Evolutionary conservation across 2,329 filamentous ascomycete genomes (phyloP).

Genomic region (Calycina herbarum): DNA sequence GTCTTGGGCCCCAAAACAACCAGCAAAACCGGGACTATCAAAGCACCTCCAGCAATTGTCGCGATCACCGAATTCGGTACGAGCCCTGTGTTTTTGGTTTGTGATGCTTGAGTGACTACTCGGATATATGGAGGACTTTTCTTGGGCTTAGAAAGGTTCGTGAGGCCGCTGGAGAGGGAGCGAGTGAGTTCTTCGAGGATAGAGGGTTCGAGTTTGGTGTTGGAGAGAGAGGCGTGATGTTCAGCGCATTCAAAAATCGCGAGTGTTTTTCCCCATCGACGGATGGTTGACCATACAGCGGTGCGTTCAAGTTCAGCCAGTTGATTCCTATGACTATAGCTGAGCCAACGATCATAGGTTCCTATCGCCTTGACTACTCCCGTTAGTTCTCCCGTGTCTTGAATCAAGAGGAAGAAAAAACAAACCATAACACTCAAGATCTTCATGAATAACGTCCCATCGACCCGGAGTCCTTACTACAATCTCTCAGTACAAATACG

Average conservation of each 20-base stretch:
- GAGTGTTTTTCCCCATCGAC: conserved; percentile 19
- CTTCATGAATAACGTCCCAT: conserved; percentile 22
- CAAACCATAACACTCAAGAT: conserved; percentile 25
- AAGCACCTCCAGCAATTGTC: conserved; percentile 3
- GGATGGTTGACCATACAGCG: conserved; percentile 6
- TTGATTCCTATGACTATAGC: not conserved
- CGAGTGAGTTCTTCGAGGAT: conserved; percentile 10
- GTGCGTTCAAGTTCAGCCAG: conserved; percentile 3
- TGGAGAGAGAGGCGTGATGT: not conserved
- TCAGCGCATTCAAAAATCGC: conserved; percentile 23
- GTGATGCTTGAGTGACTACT: not conserved
- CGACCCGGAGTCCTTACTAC: conserved; percentile 18
- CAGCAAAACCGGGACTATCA: conserved; percentile 6
- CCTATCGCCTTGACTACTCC: conserved; percentile 18
- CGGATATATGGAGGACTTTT: not conserved
- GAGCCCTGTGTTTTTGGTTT: not conserved
- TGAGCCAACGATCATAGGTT: conserved; percentile 21
- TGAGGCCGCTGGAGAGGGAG: not conserved
- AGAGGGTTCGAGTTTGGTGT: not conserved
- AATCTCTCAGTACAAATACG: not conserved
- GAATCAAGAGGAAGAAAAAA: not conserved
- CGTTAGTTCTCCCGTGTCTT: not conserved
- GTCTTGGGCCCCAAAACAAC: conserved; percentile 8
- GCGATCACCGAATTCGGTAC: conserved; percentile 1
- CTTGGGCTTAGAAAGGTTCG: not conserved